These are phyloP conservation scores for Taiwanofungus camphoratus DNA, from an alignment of 1,284 basidiomycete genomes.

Conservation along the genomic window DNA sequence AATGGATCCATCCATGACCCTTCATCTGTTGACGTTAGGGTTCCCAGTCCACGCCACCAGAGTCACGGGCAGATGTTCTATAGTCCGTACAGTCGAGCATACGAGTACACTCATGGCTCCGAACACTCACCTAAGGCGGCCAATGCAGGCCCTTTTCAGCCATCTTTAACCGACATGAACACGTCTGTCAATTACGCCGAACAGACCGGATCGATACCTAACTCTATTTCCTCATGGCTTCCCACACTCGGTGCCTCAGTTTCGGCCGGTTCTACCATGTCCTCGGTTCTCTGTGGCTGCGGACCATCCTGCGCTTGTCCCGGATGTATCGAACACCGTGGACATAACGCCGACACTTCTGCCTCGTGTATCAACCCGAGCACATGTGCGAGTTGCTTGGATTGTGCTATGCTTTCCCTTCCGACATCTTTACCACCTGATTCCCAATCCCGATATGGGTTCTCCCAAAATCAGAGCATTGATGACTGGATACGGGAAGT, in stretches of 20 bases:
- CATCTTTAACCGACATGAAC: too few relatives aligned
- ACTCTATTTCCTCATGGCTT: conserved; percentile 3
- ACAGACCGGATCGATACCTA: not conserved
- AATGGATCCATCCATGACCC: conserved; percentile 17
- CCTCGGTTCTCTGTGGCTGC: conserved; percentile 40
- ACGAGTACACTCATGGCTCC: conserved; percentile 36
- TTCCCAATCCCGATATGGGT: conserved; percentile 16
- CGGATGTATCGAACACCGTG: conserved; percentile 47
- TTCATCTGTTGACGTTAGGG: conserved; percentile 13
- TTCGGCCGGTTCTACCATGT: conserved; percentile 14
- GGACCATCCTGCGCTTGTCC: conserved; percentile 48
- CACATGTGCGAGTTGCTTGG: conserved; percentile 50
- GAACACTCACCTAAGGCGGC: conserved; percentile 17
- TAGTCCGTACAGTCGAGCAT: conserved; percentile 60
- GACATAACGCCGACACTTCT: conserved; percentile 26
- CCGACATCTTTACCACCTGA: conserved; percentile 30
- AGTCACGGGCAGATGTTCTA: conserved; percentile 40
- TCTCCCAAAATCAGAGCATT: conserved; percentile 30
- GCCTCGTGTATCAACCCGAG: conserved; percentile 39
- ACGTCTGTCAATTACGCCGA: conserved; percentile 8
- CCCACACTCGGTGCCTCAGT: conserved; percentile 7
- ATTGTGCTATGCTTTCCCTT: conserved; percentile 42
- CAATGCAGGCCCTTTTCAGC: too few relatives aligned
- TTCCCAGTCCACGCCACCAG: conserved; percentile 23
- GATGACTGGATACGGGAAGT: conserved; percentile 48